phyloP scores from a whole-genome alignment of 371 early-diverging fungal genomes.

The Zancudomyces culisetae region DNA sequence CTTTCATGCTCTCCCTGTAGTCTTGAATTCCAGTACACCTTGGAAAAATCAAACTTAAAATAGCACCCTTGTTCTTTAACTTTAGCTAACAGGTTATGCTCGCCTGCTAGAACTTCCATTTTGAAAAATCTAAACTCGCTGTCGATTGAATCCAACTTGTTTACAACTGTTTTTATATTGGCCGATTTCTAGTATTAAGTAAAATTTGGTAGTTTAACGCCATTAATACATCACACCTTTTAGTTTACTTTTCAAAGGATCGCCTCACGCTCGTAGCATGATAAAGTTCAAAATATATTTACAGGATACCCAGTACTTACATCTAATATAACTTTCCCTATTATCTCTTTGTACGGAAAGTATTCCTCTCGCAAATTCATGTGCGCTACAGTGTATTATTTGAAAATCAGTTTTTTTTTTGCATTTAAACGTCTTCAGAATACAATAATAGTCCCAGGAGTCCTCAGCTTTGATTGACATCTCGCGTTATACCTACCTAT shows the following conservation, averaged over 20 bases:
- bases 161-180: constrained; percentile 81
- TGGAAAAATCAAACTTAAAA: constrained; percentile 88
- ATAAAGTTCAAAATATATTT: constrained; percentile 22
- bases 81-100: constrained; percentile 62
- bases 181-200: constrained; percentile 42
- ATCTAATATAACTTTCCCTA: constrained; percentile 89
- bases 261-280: too few species aligned
- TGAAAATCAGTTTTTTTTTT: too few species aligned
- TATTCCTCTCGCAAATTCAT: constrained; percentile 85
- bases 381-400: constrained; percentile 45
- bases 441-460: too few species aligned
- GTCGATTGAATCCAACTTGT: constrained; percentile 87
- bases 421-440: too few species aligned
- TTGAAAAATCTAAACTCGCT: constrained; percentile 86
- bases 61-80: constrained; percentile 78
- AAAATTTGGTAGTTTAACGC: constrained; percentile 18
- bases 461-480: too few species aligned
- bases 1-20: constrained; percentile 90
- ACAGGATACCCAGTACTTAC: background rate
- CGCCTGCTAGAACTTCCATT: constrained; percentile 92
- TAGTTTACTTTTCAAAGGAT: background rate
- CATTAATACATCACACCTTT: background rate
- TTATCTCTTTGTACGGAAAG: constrained; percentile 68
- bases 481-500: constrained; percentile 23
- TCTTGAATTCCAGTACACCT: constrained; percentile 98